Percentiles rank a stretch among this genome's conserved stretches.
Conservation (phyloP, 352 stramenopile species). For the Phytophthora citricola region DNA sequence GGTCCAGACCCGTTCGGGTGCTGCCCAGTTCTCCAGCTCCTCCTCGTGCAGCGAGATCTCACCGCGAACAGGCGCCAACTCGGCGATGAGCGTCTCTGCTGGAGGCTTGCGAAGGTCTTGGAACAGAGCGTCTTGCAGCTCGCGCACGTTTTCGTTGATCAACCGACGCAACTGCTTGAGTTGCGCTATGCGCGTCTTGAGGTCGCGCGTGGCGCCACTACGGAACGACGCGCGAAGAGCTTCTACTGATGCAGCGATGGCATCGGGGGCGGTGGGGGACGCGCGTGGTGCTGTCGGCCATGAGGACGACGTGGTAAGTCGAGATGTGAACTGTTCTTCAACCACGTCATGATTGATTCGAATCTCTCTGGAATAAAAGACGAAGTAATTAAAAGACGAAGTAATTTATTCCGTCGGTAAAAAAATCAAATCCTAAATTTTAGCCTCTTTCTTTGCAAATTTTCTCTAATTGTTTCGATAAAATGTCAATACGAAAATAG, state of each 20-base stretch:
- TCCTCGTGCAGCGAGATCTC: conserved; percentile 79
- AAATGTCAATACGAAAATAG: conserved; percentile 16
- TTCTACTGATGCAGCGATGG: conserved; percentile 53
- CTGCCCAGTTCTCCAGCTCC: conserved; percentile 63
- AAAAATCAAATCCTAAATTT: neutral
- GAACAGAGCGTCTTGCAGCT: conserved; percentile 60
- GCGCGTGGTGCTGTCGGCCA: conserved; percentile 15
- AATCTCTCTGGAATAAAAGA: neutral
- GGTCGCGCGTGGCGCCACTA: conserved; percentile 51
- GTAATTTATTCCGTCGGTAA: no score
- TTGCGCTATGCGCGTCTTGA: conserved; percentile 45
- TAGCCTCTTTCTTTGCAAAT: neutral
- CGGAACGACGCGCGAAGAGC: conserved; percentile 60
- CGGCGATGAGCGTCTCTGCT: conserved; percentile 66
- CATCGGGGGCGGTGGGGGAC: conserved; percentile 38
- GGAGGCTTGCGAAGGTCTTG: conserved; percentile 75
- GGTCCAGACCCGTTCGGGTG: conserved; percentile 58
- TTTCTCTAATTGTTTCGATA: neutral
- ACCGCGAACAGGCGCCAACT: conserved; percentile 51
- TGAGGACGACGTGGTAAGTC: conserved; percentile 1
- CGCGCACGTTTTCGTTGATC: conserved; percentile 52
- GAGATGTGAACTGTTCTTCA: conserved; percentile 14
- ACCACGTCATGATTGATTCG: conserved; percentile 39
- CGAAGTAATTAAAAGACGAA: neutral
- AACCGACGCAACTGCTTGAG: conserved; percentile 55